Evolutionary conservation across 1,284 basidiomycete species (phyloP).

Genomic region (Tilletiaria anomala): DNA sequence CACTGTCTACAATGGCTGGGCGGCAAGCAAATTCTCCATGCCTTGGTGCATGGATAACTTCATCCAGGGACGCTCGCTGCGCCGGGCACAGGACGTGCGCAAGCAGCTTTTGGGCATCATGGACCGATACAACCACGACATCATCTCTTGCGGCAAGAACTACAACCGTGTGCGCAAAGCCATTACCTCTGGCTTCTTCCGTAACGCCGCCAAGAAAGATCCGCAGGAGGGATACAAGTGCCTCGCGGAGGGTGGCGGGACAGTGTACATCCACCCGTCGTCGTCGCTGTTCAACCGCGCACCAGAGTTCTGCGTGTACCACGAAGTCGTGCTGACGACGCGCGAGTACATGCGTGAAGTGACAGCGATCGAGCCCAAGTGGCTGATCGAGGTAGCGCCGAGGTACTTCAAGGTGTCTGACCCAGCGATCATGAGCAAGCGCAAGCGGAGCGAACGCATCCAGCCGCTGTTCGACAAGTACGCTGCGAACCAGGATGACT

Average conservation of each 20-base stretch:
- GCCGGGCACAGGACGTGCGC: conserved; percentile 89
- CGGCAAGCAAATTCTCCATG: conserved; percentile 70
- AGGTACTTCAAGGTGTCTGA: conserved; percentile 96
- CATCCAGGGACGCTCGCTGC: conserved; percentile 90
- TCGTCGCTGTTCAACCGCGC: conserved; percentile 92
- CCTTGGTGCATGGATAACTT: conserved; percentile 74
- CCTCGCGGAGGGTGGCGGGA: conserved; percentile 72
- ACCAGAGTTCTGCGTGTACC: conserved; percentile 59
- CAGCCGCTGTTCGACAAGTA: conserved; percentile 56
- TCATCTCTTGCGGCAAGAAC: conserved; percentile 75
- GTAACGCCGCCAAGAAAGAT: conserved; percentile 54
- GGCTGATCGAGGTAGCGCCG: conserved; percentile 94
- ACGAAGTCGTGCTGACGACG: conserved; percentile 59
- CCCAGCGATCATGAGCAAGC: conserved; percentile 85
- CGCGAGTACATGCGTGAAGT: conserved; percentile 83
- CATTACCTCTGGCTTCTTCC: conserved; percentile 66
- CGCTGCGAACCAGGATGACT: conserved; percentile 9
- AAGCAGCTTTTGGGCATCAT: conserved; percentile 97
- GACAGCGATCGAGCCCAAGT: conserved; percentile 92
- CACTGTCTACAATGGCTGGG: conserved; percentile 98
- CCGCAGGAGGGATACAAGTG: conserved; percentile 65
- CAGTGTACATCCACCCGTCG: conserved; percentile 93
- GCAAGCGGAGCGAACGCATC: conserved; percentile 94
- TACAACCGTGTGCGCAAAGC: conserved; percentile 86
- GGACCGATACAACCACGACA: conserved; percentile 96